Conservation (phyloP, 495 filamentous ascomycete genomes). For the Rhypophila decipiens region DNA sequence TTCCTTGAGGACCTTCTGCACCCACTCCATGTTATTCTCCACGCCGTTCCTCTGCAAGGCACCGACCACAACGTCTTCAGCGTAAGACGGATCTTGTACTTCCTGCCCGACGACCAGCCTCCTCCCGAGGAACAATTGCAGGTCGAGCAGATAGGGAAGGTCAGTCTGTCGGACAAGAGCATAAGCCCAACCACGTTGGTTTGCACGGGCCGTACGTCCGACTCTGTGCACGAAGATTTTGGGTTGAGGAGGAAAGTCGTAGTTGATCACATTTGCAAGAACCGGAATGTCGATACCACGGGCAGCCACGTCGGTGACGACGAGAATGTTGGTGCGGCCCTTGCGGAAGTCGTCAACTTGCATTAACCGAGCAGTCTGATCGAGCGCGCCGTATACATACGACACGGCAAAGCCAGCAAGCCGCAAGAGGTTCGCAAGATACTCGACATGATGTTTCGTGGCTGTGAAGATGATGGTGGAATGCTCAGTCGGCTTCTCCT, state of each 20-base stretch:
- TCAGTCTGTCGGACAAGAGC: conserved; percentile 80
- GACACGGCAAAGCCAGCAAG: conserved; percentile 80
- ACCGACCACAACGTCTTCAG: conserved; percentile 76
- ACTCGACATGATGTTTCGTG: conserved; percentile 98
- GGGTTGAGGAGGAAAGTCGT: conserved; percentile 93
- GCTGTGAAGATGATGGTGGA: conserved; percentile 92
- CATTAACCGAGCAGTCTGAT: conserved; percentile 84
- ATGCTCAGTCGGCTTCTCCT: conserved; percentile 59
- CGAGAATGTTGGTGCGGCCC: conserved; percentile 79
- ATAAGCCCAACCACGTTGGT: conserved; percentile 88
- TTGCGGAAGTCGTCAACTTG: conserved; percentile 83
- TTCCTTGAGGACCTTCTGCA: conserved; percentile 67
- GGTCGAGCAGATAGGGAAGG: conserved; percentile 81
- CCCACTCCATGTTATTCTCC: conserved; percentile 69
- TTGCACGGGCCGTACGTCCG: conserved; percentile 89
- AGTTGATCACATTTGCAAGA: conserved; percentile 97
- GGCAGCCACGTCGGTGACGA: conserved; percentile 97
- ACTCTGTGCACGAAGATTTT: conserved; percentile 97
- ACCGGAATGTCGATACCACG: conserved; percentile 96
- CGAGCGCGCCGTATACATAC: conserved; percentile 86
- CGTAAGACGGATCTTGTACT: conserved; percentile 56
- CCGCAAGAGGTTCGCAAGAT: conserved; percentile 65
- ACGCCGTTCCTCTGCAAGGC: conserved; percentile 61
- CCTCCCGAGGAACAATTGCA: conserved; percentile 89
- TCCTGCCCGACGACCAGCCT: conserved; percentile 64